Evolutionary conservation across 208 protist genomes (phyloP), one percentile per base, ranked within the genome.

Genomic region (Crithidia bombi): DNA sequence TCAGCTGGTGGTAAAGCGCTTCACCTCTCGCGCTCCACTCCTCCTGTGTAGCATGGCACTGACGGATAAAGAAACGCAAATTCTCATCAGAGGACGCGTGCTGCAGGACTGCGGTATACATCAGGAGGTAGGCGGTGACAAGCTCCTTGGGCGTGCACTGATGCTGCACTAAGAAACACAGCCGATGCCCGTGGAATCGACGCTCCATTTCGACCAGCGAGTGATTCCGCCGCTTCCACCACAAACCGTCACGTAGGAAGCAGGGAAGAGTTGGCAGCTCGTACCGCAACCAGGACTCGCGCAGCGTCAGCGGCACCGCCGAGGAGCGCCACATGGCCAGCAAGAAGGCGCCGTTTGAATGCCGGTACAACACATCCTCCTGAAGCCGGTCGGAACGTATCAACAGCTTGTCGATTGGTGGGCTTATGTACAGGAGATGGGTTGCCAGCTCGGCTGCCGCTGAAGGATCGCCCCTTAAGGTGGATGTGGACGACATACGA

Each of bases 281-380:
- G 55, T 80, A 84, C 12, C 83, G 83, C 6, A 55, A 23, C 75
- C 81, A 85, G 28, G 69, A 78, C 65, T 89, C 83, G 2, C 73
- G 68, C 30, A 88, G 39, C 47, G 80, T 76, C 25, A 90, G 58
- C 15, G 82, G 82, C 33, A 69, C 61, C 6, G 44, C 36, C 0
- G 75, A 75, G 2, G 69, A 73, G 65, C 86, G 82, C 82, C 85
- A 94, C 61, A 94, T 44, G 2, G 73, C 85, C 7, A 94, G 56
- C 52, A 94, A 63, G 57, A 94, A 91, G 56, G 68, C 72, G 3
- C 69, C 69, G 10, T 75, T 72, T 0, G 65, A 15, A 61, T 76
- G 69, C n/a, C 85, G 68, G 58, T 90, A 94, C 19, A 94, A 54
- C 12, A 94, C 79, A 49, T 94, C 89, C 30, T 87, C 54, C 30